Evolutionary conservation across 805 yeast species (phyloP).

Genomic region (Metschnikowia noctiluminum): DNA sequence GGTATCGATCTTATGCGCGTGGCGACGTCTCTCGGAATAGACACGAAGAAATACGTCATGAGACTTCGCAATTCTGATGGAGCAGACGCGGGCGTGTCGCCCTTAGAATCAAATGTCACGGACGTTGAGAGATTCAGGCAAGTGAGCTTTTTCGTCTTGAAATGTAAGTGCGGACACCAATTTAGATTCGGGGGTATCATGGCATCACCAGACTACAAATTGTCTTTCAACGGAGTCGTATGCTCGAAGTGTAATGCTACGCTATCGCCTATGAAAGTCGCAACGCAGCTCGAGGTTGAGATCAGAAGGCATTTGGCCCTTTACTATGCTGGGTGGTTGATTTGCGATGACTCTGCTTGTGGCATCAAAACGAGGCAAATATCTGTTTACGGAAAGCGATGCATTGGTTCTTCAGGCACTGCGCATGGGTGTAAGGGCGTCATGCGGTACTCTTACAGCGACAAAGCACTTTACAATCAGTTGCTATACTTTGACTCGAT

Average conservation of each 20-base stretch:
- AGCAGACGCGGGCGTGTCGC: constrained; percentile 46
- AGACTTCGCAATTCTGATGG: constrained; percentile 38
- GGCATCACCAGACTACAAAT: constrained; percentile 55
- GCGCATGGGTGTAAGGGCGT: constrained; percentile 74
- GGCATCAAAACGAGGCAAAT: constrained; percentile 77
- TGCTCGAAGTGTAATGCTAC: constrained; percentile 60
- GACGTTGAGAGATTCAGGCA: constrained; percentile 81
- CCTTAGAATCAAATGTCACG: constrained; percentile 75
- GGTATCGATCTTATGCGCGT: constrained; percentile 80
- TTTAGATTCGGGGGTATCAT: constrained; percentile 76
- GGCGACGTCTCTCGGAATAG: constrained; percentile 76
- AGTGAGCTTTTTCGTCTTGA: constrained; percentile 51
- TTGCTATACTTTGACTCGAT: constrained; percentile 71
- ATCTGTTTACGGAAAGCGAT: constrained; percentile 83
- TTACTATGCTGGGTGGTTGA: constrained; percentile 84
- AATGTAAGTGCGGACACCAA: constrained; percentile 58
- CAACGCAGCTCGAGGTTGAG: constrained; percentile 70
- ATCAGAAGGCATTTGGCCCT: constrained; percentile 66
- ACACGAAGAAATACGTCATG: constrained; percentile 56
- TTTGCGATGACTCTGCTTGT: constrained; percentile 84
- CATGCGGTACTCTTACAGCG: constrained; percentile 72
- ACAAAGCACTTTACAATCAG: constrained; percentile 82
- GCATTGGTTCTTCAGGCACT: constrained; percentile 63
- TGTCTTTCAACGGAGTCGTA: constrained; percentile 66
- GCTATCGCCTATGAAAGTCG: constrained; percentile 53